Evolutionary conservation across 306 rosid species (phyloP).

Genomic region (Begonia fuchsioides): DNA sequence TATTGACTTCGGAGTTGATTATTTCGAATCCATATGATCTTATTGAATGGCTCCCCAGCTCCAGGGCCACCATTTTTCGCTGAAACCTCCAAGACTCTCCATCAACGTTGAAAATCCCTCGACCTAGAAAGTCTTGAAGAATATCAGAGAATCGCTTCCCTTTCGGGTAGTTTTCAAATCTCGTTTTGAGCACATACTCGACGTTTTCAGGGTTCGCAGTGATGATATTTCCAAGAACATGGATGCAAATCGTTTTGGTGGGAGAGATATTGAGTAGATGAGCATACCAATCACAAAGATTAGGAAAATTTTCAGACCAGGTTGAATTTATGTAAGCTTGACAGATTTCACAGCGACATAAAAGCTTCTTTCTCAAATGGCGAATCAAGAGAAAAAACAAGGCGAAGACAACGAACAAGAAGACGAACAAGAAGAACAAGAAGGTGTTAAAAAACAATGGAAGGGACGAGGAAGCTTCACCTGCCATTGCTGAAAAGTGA

Average conservation of each 20-base stretch:
- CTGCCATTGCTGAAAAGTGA: neutral
- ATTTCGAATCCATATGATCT: slow-evolving; percentile 48
- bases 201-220: slow-evolving; percentile 71
- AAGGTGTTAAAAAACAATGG: neutral
- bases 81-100: slow-evolving; percentile 64
- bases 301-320: slow-evolving; percentile 42
- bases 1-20: slow-evolving; percentile 34
- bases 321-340: slow-evolving; percentile 33
- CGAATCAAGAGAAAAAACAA: neutral
- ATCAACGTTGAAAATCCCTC: slow-evolving; percentile 78
- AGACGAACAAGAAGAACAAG: neutral
- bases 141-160: slow-evolving; percentile 53
- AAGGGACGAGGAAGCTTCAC: neutral
- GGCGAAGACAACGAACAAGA: slow-evolving; percentile 1
- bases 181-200: slow-evolving; percentile 57
- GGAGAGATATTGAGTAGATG: slow-evolving; percentile 47
- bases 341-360: slow-evolving; percentile 53
- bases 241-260: slow-evolving; percentile 54
- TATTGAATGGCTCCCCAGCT: slow-evolving; percentile 33
- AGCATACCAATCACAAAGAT: slow-evolving; percentile 72
- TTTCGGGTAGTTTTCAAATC: slow-evolving; percentile 59
- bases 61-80: slow-evolving; percentile 44
- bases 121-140: slow-evolving; percentile 61
- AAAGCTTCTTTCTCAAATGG: slow-evolving; percentile 5
- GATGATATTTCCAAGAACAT: slow-evolving; percentile 44